These are phyloP conservation scores for Thelonectria olida DNA, from an alignment of 2,329 filamentous ascomycete genomes.

Conservation along the genomic window DNA sequence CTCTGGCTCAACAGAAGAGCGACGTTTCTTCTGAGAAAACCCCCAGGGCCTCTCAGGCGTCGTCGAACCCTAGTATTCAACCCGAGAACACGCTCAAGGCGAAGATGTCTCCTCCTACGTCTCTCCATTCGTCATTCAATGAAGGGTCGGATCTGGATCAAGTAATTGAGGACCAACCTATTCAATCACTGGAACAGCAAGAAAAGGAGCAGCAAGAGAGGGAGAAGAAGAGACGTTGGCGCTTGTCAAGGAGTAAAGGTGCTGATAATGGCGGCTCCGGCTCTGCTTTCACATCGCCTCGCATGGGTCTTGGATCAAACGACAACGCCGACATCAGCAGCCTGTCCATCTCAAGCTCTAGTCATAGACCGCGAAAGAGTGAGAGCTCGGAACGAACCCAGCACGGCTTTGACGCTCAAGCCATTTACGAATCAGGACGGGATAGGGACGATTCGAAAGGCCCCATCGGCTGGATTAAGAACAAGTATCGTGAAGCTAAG, in stretches of 20 bases:
- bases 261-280: conserved; percentile 62
- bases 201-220: conserved; percentile 76
- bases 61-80: conserved; percentile 52
- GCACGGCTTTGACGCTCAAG: conserved; percentile 50
- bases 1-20: conserved; percentile 32
- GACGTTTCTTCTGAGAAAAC: conserved; percentile 56
- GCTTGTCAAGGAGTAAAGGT: conserved; percentile 72
- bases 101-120: conserved; percentile 78
- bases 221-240: conserved; percentile 76
- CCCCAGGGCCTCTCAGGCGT: conserved; percentile 57
- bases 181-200: conserved; percentile 52
- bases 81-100: conserved; percentile 65
- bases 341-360: conserved; percentile 72
- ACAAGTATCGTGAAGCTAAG: conserved; percentile 68
- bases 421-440: conserved; percentile 48
- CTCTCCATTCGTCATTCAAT: conserved; percentile 79
- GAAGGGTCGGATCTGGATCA: conserved; percentile 85
- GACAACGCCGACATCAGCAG: conserved; percentile 71
- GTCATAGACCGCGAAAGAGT: conserved; percentile 58
- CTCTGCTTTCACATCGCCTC: conserved; percentile 54
- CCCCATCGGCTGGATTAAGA: conserved; percentile 67
- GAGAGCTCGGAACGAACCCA: conserved; percentile 59
- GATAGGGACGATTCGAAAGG: conserved; percentile 62
- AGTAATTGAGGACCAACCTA: conserved; percentile 63
- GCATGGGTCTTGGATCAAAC: conserved; percentile 66